Percentiles rank a stretch among this genome's conserved stretches.
These are phyloP conservation scores for Chalciporus chontae DNA, from an alignment of 768 basidiomycete species.

Conservation along the genomic window DNA sequence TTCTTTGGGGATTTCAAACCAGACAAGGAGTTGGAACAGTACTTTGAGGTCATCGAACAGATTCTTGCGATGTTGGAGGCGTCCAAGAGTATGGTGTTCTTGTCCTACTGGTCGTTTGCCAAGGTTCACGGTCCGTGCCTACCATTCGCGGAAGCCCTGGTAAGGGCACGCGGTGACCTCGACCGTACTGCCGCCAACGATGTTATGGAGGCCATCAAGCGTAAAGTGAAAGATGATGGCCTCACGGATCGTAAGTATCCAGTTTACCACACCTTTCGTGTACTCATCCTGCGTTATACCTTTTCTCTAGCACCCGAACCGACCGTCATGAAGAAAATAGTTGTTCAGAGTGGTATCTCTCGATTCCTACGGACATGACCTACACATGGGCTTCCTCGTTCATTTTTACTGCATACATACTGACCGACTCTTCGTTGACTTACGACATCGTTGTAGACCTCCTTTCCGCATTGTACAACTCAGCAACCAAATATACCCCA, in stretches of 20 bases:
- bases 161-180: conserved; percentile 87
- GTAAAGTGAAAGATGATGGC: conserved; percentile 89
- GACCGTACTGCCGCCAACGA: conserved; percentile 86
- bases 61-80: conserved; percentile 79
- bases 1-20: conserved; percentile 82
- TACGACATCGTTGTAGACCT: neutral
- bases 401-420: conserved; percentile 4
- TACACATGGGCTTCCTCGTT: neutral
- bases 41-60: conserved; percentile 85
- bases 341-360: conserved; percentile 70
- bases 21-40: conserved; percentile 71
- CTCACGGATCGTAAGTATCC: conserved; percentile 69
- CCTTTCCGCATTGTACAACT: conserved; percentile 15
- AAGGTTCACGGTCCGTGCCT: conserved; percentile 92
- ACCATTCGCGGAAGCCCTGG: conserved; percentile 84
- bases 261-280: neutral
- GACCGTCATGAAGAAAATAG: conserved; percentile 89
- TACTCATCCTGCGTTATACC: conserved; percentile 1
- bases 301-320: conserved; percentile 61
- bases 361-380: conserved; percentile 57
- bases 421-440: neutral
- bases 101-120: conserved; percentile 93
- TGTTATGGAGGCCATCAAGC: conserved; percentile 89
- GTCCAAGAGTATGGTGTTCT: conserved; percentile 83
- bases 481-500: conserved; percentile 1